Evolutionary conservation across 306 rosid species (phyloP).

Genomic region (Vicia sativa): DNA sequence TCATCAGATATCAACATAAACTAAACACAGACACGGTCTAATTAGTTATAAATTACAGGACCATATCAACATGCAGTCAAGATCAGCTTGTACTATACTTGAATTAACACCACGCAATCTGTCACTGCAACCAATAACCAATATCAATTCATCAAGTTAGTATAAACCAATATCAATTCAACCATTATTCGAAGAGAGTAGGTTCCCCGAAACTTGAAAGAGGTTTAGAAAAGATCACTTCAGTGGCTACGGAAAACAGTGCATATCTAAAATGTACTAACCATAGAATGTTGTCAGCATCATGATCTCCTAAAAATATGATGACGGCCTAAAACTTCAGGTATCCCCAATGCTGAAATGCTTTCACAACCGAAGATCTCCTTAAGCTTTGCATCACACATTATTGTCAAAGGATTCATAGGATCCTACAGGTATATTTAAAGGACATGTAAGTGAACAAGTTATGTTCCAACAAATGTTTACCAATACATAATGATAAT

Average conservation of each 20-base stretch:
- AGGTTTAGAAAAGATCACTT: slow-evolving; percentile 6
- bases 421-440: slow-evolving; percentile 64
- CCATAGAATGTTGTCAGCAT: slow-evolving; percentile 52
- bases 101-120: slow-evolving; percentile 40
- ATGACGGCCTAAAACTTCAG: slow-evolving; percentile 68
- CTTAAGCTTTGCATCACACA: slow-evolving; percentile 75
- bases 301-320: slow-evolving; percentile 76
- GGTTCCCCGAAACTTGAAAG: not conserved
- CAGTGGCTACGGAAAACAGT: not conserved
- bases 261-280: slow-evolving; percentile 41
- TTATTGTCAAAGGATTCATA: slow-evolving; percentile 65
- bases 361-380: slow-evolving; percentile 82
- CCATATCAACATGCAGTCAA: slow-evolving; percentile 44
- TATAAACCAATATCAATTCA: too few species aligned
- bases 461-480: slow-evolving; percentile 29
- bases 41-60: slow-evolving; percentile 44
- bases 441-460: slow-evolving; percentile 24
- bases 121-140: slow-evolving; percentile 51
- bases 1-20: slow-evolving; percentile 32
- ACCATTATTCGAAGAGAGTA: slow-evolving; percentile 3
- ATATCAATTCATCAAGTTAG: slow-evolving; percentile 8
- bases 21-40: slow-evolving; percentile 21
- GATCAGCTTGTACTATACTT: slow-evolving; percentile 40
- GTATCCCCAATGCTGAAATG: slow-evolving; percentile 75
- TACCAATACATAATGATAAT: slow-evolving; percentile 6